Evolutionary conservation across 2,329 filamentous ascomycete genomes (phyloP).

Genomic region (Rosellinia necatrix): DNA sequence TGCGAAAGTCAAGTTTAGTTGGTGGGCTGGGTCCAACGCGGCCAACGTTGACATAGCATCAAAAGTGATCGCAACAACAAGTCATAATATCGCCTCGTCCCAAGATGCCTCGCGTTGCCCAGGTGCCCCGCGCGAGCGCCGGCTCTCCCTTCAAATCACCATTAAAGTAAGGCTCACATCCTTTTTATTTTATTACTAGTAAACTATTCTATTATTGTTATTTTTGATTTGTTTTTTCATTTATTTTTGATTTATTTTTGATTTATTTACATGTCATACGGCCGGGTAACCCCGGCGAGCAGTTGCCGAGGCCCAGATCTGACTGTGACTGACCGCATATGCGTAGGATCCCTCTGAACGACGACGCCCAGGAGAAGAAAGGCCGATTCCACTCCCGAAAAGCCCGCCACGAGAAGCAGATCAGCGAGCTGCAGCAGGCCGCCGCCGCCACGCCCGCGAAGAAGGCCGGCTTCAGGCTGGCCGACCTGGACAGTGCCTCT

Average conservation of each 20-base stretch:
- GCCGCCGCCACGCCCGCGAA: conserved; percentile 70
- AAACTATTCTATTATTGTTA: no score
- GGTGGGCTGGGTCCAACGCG: conserved; percentile 23
- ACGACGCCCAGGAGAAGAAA: conserved; percentile 91
- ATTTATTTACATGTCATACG: conserved; percentile 26
- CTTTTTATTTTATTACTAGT: no score
- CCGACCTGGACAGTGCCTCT: conserved; percentile 61
- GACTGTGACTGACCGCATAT: conserved; percentile 5
- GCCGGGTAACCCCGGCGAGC: no score
- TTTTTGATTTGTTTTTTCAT: no score
- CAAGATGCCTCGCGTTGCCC: conserved; percentile 63
- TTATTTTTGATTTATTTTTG: neutral
- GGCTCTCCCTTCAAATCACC: conserved; percentile 62
- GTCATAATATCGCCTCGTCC: conserved; percentile 14
- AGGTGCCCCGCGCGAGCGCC: conserved; percentile 56
- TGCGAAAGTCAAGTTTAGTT: conserved; percentile 4
- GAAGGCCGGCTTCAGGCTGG: conserved; percentile 64
- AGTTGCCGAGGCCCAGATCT: no score
- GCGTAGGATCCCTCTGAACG: conserved; percentile 91
- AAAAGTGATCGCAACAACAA: conserved; percentile 28
- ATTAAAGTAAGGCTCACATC: conserved; percentile 55
- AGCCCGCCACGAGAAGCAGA: conserved; percentile 85
- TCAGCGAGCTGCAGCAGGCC: conserved; percentile 88
- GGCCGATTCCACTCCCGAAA: conserved; percentile 85
- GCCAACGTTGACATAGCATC: conserved; percentile 24